Base-by-base conservation (phyloP, 768 basidiomycete species). In the Calocybe gangraenosa region DNA sequence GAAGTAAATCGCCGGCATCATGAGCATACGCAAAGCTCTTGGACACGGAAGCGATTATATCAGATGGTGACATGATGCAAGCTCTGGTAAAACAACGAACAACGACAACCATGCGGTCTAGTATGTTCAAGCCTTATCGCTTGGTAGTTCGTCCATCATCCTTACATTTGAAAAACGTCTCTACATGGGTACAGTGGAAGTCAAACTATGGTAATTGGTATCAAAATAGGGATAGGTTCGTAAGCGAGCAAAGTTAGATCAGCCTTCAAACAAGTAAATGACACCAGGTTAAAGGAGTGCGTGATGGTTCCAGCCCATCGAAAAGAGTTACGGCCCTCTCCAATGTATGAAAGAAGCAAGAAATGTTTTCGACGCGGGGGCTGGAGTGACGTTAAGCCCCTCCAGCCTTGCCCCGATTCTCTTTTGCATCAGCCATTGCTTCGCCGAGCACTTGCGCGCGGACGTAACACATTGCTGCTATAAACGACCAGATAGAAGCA, bases 401-500 rank as follows among this genome's bases (percentile, higher is more conserved):
- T 56, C 74, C 79, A 46, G 63, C 73, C 55, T 70, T 79, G 36
- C 76, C 81, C 67, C 72, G 76, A 58, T 84, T 80, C 52, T 66
- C 71, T 61, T 82, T 82, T 34, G 79, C 78, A 51, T 76, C 83
- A 44, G 69, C 73, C 69, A 89, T 84, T 43, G 59, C 69, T 67
- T 93, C 91, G 57, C 83, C 86, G 15, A 77, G 70, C 49, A 74
- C 61, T 33, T 81, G 67, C 10, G 89, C 87, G 44, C 82, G 76
- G 11, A 65, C 63, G 56, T 91, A 95, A 57, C 82, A 82, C 44
- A 73, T 50, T 19, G 76, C 70, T 14, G 88, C 85, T 56, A 91
- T 75, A 40, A 89, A 57, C 18, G 87, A 90, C 74, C 81, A 96
- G 40, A 94, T 63, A 10, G 84, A 82, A 20, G 81, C 84, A 57